phyloP scores from a whole-genome alignment of 129 eudicot species.

The Pulicaria dysenterica region DNA sequence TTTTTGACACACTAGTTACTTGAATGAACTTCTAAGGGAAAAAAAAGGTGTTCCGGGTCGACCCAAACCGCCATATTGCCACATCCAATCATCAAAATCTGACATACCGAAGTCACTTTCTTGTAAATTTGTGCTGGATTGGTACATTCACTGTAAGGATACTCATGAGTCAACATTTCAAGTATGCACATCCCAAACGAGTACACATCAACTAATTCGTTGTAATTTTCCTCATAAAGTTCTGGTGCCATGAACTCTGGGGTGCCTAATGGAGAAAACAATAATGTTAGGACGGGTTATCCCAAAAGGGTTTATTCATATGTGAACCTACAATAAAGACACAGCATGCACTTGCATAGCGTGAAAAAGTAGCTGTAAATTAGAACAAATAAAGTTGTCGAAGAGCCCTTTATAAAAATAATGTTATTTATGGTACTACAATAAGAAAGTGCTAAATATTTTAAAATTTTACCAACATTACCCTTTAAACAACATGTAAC shows the following conservation, averaged over 20 bases:
- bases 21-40: neutral
- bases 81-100: slow-evolving; percentile 1
- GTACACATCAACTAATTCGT: slow-evolving; percentile 83
- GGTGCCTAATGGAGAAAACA: slow-evolving; percentile 48
- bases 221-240: slow-evolving; percentile 80
- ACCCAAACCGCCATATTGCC: neutral
- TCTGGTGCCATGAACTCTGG: slow-evolving; percentile 98
- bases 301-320: neutral
- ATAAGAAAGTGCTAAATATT: neutral
- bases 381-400: no score
- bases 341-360: neutral
- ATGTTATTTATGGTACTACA: no score
- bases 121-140: slow-evolving; percentile 91
- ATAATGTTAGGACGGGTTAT: slow-evolving; percentile 4
- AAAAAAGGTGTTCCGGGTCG: neutral
- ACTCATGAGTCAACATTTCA: slow-evolving; percentile 83
- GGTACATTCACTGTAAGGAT: slow-evolving; percentile 85
- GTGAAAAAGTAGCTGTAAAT: neutral
- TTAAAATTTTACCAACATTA: no score
- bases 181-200: slow-evolving; percentile 86
- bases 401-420: no score
- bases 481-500: no score
- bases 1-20: neutral
- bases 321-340: no score
- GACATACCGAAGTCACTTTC: slow-evolving; percentile 79